phyloP scores from a whole-genome alignment of 306 rosid species.

The Hippophae rhamnoides region DNA sequence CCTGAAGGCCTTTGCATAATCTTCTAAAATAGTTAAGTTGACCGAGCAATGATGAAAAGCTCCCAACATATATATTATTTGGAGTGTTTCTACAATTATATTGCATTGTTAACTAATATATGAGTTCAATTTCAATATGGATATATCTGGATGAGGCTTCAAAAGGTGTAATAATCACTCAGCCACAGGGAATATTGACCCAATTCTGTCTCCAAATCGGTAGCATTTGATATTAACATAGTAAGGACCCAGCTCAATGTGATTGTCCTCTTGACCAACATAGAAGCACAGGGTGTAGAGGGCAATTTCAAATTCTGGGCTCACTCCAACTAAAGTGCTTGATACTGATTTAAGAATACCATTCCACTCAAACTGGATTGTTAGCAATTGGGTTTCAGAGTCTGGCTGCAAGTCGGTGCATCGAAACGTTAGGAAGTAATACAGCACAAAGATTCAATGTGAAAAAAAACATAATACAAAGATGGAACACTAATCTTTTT shows the following conservation, averaged over 20 bases:
- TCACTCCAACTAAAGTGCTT: conserved; percentile 88
- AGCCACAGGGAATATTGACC: conserved; percentile 74
- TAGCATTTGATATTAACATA: conserved; percentile 75
- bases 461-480: background rate
- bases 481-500: background rate
- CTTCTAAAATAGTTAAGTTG: no score
- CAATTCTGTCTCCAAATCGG: conserved; percentile 53
- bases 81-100: background rate
- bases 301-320: conserved; percentile 97
- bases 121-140: background rate
- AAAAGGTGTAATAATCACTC: conserved; percentile 36
- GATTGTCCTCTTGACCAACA: conserved; percentile 67
- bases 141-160: conserved; percentile 1
- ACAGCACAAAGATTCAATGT: conserved; percentile 8
- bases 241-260: conserved; percentile 79
- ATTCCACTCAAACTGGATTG: conserved; percentile 91
- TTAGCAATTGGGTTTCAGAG: conserved; percentile 78
- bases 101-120: background rate
- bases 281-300: conserved; percentile 78
- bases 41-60: no score
- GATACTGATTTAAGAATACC: conserved; percentile 85
- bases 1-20: no score
- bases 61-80: background rate
- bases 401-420: conserved; percentile 65
- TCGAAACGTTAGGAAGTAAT: conserved; percentile 13